phyloP scores from a whole-genome alignment of 768 basidiomycete species.

The Floccularia luteovirens region DNA sequence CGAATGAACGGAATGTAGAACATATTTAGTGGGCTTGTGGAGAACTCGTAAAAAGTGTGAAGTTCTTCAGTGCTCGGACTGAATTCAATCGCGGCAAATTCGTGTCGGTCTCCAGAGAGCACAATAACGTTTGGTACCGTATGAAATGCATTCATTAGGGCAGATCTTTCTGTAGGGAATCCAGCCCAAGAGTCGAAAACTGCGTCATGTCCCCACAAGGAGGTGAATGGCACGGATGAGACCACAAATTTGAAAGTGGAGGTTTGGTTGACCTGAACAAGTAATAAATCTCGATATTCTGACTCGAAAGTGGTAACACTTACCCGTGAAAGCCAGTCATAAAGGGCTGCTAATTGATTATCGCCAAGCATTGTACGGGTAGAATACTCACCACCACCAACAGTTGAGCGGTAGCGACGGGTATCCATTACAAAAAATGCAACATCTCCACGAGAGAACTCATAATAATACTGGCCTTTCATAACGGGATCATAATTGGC shows the following conservation, averaged over 20 bases:
- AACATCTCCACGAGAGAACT: constrained; percentile 57
- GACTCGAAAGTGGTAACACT: constrained; percentile 4
- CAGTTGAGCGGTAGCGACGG: constrained; percentile 44
- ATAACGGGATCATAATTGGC: constrained; percentile 51
- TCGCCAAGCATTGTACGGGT: constrained; percentile 65
- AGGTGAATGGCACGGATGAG: constrained; percentile 67
- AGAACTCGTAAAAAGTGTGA: constrained; percentile 52
- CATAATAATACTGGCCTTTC: constrained; percentile 43
- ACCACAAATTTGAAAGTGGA: constrained; percentile 75
- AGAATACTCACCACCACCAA: constrained; percentile 27
- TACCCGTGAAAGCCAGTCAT: constrained; percentile 56
- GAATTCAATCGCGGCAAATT: constrained; percentile 70
- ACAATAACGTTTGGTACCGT: constrained; percentile 65
- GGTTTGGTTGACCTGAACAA: constrained; percentile 51
- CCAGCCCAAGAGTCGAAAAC: constrained; percentile 65
- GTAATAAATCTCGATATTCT: neutral
- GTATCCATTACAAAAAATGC: constrained; percentile 81
- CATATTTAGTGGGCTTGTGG: constrained; percentile 65
- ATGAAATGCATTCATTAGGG: constrained; percentile 49
- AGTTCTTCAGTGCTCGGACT: constrained; percentile 22
- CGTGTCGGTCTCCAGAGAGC: constrained; percentile 71
- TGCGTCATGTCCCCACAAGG: constrained; percentile 61
- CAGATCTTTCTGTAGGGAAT: constrained; percentile 50
- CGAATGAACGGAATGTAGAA: constrained; percentile 57
- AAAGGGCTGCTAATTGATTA: constrained; percentile 49